phyloP scores from a whole-genome alignment of 371 early-diverging fungal genomes.

The Capillidium heterosporum region DNA sequence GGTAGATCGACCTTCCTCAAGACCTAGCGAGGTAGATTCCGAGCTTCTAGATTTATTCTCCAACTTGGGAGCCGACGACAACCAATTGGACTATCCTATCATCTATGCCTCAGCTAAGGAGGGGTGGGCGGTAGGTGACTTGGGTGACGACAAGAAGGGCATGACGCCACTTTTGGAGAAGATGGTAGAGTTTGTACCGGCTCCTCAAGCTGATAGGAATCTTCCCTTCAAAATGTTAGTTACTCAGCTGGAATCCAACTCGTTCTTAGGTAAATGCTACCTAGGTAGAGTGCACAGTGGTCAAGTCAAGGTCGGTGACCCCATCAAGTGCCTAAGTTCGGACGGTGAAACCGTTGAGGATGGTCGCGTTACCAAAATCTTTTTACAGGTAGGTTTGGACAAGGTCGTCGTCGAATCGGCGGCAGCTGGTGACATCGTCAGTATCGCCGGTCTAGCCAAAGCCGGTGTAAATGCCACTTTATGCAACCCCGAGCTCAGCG shows the following conservation, averaged over 20 bases:
- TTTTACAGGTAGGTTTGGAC: conserved; percentile 44
- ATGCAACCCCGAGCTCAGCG: conserved; percentile 26
- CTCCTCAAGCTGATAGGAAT: conserved; percentile 33
- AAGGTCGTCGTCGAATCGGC: conserved; percentile 44
- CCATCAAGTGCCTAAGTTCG: conserved; percentile 39
- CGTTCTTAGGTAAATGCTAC: conserved; percentile 58
- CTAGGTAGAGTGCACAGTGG: conserved; percentile 50
- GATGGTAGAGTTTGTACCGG: conserved; percentile 40
- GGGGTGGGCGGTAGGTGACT: conserved; percentile 43
- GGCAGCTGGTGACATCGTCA: conserved; percentile 69
- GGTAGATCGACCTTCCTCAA: conserved; percentile 50
- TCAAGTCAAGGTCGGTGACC: conserved; percentile 38
- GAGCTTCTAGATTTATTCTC: conserved; percentile 55
- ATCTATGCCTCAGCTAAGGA: conserved; percentile 60
- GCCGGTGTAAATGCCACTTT: conserved; percentile 59
- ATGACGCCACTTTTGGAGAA: conserved; percentile 46
- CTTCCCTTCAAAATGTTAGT: conserved; percentile 57
- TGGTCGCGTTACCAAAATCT: conserved; percentile 46
- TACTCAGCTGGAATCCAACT: conserved; percentile 57
- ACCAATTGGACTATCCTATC: conserved; percentile 51
- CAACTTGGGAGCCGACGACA: conserved; percentile 47
- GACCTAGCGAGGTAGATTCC: conserved; percentile 49
- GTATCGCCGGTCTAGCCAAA: conserved; percentile 43
- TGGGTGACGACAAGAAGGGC: conserved; percentile 18
- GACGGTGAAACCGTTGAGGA: conserved; percentile 33